Conservation (phyloP, 73 alveolate genomes). For the Urostyla sp. region DNA sequence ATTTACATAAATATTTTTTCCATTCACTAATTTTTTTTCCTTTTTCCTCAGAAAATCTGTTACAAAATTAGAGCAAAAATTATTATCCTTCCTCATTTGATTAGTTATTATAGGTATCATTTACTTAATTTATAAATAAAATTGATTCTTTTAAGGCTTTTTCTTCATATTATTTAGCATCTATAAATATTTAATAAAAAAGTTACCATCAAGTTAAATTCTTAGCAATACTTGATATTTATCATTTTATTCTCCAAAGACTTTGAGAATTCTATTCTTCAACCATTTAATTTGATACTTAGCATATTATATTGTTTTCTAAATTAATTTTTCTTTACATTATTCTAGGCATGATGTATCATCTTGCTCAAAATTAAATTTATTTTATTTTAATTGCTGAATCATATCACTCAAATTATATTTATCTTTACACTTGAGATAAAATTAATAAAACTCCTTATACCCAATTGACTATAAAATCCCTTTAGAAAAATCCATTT, state of each 20-base stretch:
- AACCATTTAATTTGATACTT: slow-evolving; percentile 68
- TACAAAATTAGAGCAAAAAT: neutral
- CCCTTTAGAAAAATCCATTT: slow-evolving; percentile 71
- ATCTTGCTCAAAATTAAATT: neutral
- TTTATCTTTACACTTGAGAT: slow-evolving; percentile 3
- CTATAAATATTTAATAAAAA: no score
- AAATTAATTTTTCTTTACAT: slow-evolving; percentile 47
- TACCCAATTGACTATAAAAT: slow-evolving; percentile 86
- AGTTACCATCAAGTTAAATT: slow-evolving; percentile 46
- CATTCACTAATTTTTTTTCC: slow-evolving; percentile 3
- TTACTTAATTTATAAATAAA: neutral
- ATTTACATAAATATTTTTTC: slow-evolving; percentile 31
- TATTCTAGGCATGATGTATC: neutral
- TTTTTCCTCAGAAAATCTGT: neutral
- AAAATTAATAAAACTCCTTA: slow-evolving; percentile 78
- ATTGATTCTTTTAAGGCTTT: slow-evolving; percentile 29
- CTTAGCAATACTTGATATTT: neutral
- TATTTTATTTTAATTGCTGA: neutral
- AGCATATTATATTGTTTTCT: slow-evolving; percentile 62
- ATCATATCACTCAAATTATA: neutral
- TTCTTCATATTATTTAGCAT: slow-evolving; percentile 50
- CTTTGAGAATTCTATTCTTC: slow-evolving; percentile 30
- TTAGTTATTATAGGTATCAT: neutral
- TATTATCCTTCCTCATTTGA: neutral
- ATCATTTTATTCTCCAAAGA: neutral